phyloP scores from a whole-genome alignment of 345 rosid species.

The Camelina laxa region DNA sequence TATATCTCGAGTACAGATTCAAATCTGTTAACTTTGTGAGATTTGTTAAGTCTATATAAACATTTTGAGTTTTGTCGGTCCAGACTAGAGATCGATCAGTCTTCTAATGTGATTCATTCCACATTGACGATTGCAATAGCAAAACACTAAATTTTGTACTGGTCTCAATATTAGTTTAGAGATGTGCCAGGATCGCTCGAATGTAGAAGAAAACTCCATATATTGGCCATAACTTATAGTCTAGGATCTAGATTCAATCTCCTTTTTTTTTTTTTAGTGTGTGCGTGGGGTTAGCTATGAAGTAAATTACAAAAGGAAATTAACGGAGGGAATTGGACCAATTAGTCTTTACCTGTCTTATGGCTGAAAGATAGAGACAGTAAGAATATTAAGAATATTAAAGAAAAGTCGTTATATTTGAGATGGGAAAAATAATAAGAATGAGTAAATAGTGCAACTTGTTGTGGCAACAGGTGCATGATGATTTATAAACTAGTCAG shows the following conservation, averaged over 20 bases:
- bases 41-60: background rate
- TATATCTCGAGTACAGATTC: background rate
- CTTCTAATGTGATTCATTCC: background rate
- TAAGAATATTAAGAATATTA: background rate
- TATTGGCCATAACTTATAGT: background rate
- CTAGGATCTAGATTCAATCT: no score
- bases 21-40: background rate
- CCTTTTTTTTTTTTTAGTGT: no score
- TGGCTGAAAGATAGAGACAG: slow-evolving; percentile 4
- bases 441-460: slow-evolving; percentile 24
- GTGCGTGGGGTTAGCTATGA: slow-evolving; percentile 1
- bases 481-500: background rate
- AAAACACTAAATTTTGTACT: background rate
- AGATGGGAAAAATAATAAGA: background rate
- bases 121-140: no score
- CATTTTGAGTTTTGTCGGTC: background rate
- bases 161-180: background rate
- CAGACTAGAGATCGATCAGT: background rate
- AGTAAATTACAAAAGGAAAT: background rate
- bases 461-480: background rate
- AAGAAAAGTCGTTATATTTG: background rate
- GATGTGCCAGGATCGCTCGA: background rate
- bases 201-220: background rate
- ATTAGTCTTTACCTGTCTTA: background rate
- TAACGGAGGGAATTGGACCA: background rate